A percentile compares a stretch with the other conserved stretches of the same genome.
These are phyloP conservation scores for Talaromyces stipitatus DNA, from an alignment of 495 filamentous ascomycete genomes.

Conservation along the genomic window DNA sequence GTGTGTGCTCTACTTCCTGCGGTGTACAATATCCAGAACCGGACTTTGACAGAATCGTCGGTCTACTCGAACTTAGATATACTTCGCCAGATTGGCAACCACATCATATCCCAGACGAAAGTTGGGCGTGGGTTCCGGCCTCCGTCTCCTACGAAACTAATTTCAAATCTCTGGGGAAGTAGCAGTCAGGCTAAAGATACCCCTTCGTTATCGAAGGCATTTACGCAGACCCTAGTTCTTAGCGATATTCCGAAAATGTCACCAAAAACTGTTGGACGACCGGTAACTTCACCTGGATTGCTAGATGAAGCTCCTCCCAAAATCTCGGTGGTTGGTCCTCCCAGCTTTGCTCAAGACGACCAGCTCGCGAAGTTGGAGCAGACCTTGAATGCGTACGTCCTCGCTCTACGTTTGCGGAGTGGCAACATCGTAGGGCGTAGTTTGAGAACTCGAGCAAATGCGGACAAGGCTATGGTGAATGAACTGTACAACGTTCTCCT, in stretches of 20 bases:
- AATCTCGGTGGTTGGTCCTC: constrained; percentile 24
- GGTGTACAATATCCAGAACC: constrained; percentile 64
- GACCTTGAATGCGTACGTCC: constrained; percentile 76
- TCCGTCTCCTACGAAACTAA: constrained; percentile 80
- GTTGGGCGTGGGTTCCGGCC: constrained; percentile 53
- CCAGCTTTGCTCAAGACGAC: constrained; percentile 26
- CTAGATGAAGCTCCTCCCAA: constrained; percentile 25
- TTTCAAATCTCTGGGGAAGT: constrained; percentile 72
- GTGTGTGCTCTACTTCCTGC: constrained; percentile 57
- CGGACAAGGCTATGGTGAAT: constrained; percentile 74
- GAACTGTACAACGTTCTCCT: constrained; percentile 85
- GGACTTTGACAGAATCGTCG: constrained; percentile 49
- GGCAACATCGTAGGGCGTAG: constrained; percentile 75
- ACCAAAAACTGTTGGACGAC: constrained; percentile 21
- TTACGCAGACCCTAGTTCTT: constrained; percentile 28
- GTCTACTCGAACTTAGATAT: constrained; percentile 54
- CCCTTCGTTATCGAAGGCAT: constrained; percentile 23
- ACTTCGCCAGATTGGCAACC: constrained; percentile 60
- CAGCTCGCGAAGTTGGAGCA: constrained; percentile 68
- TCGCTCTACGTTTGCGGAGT: constrained; percentile 71
- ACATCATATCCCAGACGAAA: constrained; percentile 49
- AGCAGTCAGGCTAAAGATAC: constrained; percentile 31
- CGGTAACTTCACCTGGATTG: constrained; percentile 28
- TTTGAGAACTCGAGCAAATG: constrained; percentile 59
- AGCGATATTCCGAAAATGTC: constrained; percentile 32